Base-by-base conservation (phyloP, 768 basidiomycete species). In the Mycena chlorophos region DNA sequence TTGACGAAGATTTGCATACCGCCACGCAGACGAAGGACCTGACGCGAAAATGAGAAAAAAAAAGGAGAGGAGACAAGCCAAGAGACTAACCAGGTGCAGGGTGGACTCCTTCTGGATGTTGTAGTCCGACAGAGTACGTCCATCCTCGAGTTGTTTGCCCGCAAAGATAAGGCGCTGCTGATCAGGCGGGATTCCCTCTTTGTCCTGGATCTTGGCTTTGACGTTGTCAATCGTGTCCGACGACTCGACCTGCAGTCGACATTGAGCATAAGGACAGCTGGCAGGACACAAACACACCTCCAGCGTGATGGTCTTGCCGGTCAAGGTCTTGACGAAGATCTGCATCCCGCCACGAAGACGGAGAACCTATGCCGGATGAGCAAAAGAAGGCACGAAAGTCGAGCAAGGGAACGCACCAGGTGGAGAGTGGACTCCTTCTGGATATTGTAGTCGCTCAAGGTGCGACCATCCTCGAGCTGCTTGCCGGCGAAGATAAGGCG, bases 171-270 rank as follows among this genome's bases (percentile, higher is more conserved):
- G 75, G 40, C 93, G 88, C 65, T 95, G 94, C 66, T 94, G 91
- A 62, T 94, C 88, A 2, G 89, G 86, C 31, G 88, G 88, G 27
- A 90, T 91, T 0, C 89, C 89, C 58, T 89, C 89, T 71, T 88
- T 89, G 66, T 91, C 88, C 62, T 89, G 88, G 19, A 90, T 89
- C 76, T 88, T 88, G 2, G 86, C 80, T 70, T 87, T 88, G 22
- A 94, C 91, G 62, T 94, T 92, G 68, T 95, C 93, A 65, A 96
- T 94, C 13, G 93, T 94, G 69, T 94, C 91, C 0, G 88, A 91
- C 0, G 92, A 94, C 72, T 95, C 92, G 40, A 95, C 94, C n/a
- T n/a, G n/a, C n/a, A n/a, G n/a, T n/a, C n/a, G n/a, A n/a, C n/a
- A n/a, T n/a, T n/a, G n/a, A n/a, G n/a, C n/a, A n/a, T n/a, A n/a